Evolutionary conservation across 257 asterid genomes (phyloP), one percentile per base, ranked within the genome.

Genomic region (Lantana camara): DNA sequence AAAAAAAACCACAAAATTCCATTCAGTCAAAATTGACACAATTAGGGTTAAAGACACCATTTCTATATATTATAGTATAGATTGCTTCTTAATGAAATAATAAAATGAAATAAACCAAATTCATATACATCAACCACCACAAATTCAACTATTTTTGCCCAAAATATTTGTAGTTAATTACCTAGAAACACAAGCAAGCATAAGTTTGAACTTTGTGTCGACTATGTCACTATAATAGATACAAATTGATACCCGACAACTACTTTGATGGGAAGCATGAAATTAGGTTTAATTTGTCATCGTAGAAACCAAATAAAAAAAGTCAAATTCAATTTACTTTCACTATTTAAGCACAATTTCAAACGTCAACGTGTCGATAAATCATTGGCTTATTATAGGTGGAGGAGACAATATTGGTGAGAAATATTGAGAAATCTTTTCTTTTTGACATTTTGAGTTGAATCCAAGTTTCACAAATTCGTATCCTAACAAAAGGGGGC

Each of bases 161-260:
- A 55, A 32, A 55, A 17, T 55, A 6, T 32, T 54, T 30, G n/a
- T 55, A 23, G 29, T 29, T 62, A 23, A 29, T 20, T 45, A 29
- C 34, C 56, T 21, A 62, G 57, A 47, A 20, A 47, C 35, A n/a
- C 27, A 57, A 34, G 24, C 71, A 35, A 46, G 52, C 42, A 22
- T 4, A 51, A 60, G 19, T 40, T 6, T 54, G 19, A 64, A 71
- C 32, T 63, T 57, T 71, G 63, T 56, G 71, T 71, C 60, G 61
- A 56, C 34, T 22, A 47, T 71, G 35, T 54, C 34, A 45, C 34
- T 22, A 47, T 71, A 42, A 63, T 45, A 45, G 21, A 16, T 30
- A 46, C 70, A 63, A 53, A 56, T 55, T 70, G 30, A 64, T 71
- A 57, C 19, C 68, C 76, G 57, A 38, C 76, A 71, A 54, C 71